Percentiles rank a stretch among this genome's conserved stretches.
Evolutionary conservation across 495 filamentous ascomycete genomes (phyloP).

Genomic region (Penicillium simplicissimum): DNA sequence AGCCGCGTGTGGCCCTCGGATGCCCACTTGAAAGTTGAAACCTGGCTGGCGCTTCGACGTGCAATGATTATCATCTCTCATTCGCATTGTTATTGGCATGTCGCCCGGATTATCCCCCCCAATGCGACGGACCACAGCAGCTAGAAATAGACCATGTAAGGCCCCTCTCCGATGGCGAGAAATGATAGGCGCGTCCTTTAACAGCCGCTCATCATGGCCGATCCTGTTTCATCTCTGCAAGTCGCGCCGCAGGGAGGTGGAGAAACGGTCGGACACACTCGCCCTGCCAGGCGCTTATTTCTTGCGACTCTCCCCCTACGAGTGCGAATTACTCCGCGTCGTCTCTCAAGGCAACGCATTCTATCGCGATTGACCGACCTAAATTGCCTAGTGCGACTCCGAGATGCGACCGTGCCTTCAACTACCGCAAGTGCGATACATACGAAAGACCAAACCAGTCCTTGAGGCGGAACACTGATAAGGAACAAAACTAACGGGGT

Average conservation of each 20-base stretch:
- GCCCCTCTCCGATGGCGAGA: background rate
- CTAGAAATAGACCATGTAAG: background rate
- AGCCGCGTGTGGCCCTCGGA: background rate
- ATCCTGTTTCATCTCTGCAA: background rate
- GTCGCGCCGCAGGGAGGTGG: background rate
- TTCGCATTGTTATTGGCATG: background rate
- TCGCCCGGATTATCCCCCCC: background rate
- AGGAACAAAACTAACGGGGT: no score
- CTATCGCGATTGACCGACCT: background rate
- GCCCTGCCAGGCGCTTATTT: background rate
- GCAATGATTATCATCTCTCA: background rate
- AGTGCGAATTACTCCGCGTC: background rate
- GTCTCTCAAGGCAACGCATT: background rate
- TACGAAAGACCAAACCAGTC: no score
- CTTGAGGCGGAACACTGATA: no score
- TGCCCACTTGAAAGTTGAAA: background rate
- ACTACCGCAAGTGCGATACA: no score
- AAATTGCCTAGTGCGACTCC: no score
- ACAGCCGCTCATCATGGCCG: background rate
- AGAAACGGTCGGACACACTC: background rate
- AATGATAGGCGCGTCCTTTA: background rate
- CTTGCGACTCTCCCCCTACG: background rate
- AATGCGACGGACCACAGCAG: background rate
- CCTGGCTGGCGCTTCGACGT: background rate
- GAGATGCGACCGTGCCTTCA: no score